Evolutionary conservation across 2,329 filamentous ascomycete species (phyloP).

Genomic region (Calcarisporium arbuscula): DNA sequence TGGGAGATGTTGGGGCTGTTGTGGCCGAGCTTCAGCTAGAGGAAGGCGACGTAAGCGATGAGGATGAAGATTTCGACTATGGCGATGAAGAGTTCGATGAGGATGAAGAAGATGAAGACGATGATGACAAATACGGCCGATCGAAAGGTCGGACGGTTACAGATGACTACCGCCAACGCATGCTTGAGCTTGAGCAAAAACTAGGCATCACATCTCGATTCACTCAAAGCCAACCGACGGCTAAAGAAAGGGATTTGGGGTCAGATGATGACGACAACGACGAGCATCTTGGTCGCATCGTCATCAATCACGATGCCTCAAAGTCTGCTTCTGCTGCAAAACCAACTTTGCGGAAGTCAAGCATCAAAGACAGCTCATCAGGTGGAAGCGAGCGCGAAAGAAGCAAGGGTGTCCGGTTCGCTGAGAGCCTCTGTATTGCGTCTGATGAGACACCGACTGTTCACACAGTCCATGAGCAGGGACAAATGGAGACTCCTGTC

Average conservation of each 20-base stretch:
- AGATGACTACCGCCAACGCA: constrained; percentile 70
- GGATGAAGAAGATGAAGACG: constrained; percentile 48
- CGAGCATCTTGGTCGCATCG: constrained; percentile 51
- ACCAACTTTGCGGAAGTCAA: constrained; percentile 23
- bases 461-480: constrained; percentile 14
- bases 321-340: constrained; percentile 13
- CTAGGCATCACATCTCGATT: constrained; percentile 54
- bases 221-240: constrained; percentile 54
- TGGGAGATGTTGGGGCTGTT: constrained; percentile 83
- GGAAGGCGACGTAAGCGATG: constrained; percentile 53
- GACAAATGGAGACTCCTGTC: constrained; percentile 27
- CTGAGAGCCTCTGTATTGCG: constrained; percentile 66
- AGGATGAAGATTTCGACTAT: constrained; percentile 49
- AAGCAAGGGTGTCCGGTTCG: constrained; percentile 77
- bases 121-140: constrained; percentile 73
- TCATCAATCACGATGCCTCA: constrained; percentile 31
- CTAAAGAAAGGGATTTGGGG: constrained; percentile 35
- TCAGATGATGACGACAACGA: constrained; percentile 30
- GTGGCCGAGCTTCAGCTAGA: constrained; percentile 89
- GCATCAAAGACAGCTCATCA: constrained; percentile 22
- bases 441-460: constrained; percentile 21
- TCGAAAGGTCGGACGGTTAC: constrained; percentile 61
- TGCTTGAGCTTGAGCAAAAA: constrained; percentile 78
- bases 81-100: constrained; percentile 47
- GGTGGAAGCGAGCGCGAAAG: constrained; percentile 14